phyloP scores from a whole-genome alignment of 345 rosid genomes.

The Aethionema arabicum region DNA sequence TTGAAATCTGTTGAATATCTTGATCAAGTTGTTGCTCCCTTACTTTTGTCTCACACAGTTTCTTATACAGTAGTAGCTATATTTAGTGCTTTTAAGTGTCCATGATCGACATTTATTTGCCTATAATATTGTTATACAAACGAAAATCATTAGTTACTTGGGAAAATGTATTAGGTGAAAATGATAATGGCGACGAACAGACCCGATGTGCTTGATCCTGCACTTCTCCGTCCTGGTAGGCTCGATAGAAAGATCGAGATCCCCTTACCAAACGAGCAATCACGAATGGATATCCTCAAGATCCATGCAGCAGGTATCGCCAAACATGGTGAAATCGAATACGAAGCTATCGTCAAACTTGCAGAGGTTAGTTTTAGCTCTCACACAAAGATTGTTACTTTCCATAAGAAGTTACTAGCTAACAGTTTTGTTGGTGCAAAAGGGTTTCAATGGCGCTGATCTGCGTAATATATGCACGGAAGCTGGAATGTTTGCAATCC shows the following conservation, averaged over 20 bases:
- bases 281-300: conserved; percentile 95
- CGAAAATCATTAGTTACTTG: conserved; percentile 11
- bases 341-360: conserved; percentile 94
- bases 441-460: conserved; percentile 99
- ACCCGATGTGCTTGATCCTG: conserved; percentile 97
- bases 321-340: conserved; percentile 96
- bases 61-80: background rate
- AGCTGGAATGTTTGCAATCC: conserved; percentile 97
- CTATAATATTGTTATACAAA: background rate
- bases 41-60: background rate
- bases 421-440: conserved; percentile 9
- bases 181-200: conserved; percentile 99
- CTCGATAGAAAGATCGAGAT: conserved; percentile 92
- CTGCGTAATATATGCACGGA: conserved; percentile 94
- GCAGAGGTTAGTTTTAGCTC: conserved; percentile 65
- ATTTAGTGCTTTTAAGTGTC: background rate
- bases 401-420: conserved; percentile 3
- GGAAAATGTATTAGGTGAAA: conserved; percentile 56
- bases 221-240: conserved; percentile 94
- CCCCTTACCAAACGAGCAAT: conserved; percentile 94
- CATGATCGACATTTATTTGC: background rate
- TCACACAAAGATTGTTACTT: background rate
- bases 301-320: conserved; percentile 96
- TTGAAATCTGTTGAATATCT: background rate
- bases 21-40: conserved; percentile 1